Base-by-base conservation (phyloP, 108 stramenopile genomes). In the Licmophora abbreviata region DNA sequence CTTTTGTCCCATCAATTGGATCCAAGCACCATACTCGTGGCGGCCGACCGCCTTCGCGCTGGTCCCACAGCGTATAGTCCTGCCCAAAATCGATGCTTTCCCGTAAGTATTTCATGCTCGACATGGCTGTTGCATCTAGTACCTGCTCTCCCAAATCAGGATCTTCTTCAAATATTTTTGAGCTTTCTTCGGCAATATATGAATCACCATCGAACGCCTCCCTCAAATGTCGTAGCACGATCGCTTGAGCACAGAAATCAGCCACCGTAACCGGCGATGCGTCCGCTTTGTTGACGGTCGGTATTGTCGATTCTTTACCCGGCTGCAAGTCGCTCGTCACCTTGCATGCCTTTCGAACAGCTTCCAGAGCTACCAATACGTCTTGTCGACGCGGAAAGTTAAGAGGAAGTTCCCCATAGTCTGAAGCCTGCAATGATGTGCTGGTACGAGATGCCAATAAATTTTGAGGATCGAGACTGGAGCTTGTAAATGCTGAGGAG, bases 1-100 rank as follows among this genome's bases (percentile, higher is more conserved):
- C 93, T 57, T 89, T 93, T 7, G 91, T 95, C 27, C 91, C 94
- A 55, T 95, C 91, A 38, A 93, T 91, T 8, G 94, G 94, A 67
- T 93, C 91, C 1, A 90, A 56, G 21, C 69, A 66, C 88, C 87
- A 95, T 10, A 80, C 48, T 36, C 74, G 73, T 17, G 11, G 7
- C 1, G 48, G 57, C 24, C 52, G 18, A 26, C 40, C 25, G 10
- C 17, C 24, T n/a, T 40, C 10, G 9, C 20, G 7, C 17, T 21
- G 28, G 37, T 46, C 53, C 44, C 54, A 46, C 4, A 40, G 18
- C 22, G 27, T 32, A 22, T 56, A 55, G 9, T 44, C 32, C 51
- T 66, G 58, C 14, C 73, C 81, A 26, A 63, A 59, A 25, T 81
- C 71, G 28, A 78, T 76, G 20, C 57, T 54, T n/a, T 46, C 24